These are phyloP conservation scores for Delonix regia DNA, from an alignment of 306 rosid genomes.

Conservation along the genomic window DNA sequence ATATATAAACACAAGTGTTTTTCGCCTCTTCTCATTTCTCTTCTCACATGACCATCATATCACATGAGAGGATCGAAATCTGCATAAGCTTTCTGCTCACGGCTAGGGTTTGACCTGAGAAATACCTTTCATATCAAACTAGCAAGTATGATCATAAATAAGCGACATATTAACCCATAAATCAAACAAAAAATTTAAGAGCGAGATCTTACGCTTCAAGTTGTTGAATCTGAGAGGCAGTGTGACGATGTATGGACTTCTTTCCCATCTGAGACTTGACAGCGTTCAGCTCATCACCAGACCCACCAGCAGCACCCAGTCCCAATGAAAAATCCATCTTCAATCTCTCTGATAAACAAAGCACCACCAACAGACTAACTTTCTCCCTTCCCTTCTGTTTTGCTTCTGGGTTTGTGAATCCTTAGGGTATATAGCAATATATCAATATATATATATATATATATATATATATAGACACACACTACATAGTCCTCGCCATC, in stretches of 20 bases:
- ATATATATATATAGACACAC: background rate
- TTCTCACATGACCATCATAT: background rate
- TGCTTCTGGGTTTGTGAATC: background rate
- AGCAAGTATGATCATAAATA: background rate
- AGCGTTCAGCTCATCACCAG: constrained; percentile 47
- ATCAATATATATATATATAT: background rate
- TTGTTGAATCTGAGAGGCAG: constrained; percentile 40
- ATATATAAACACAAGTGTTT: background rate
- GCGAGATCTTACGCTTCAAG: constrained; percentile 66
- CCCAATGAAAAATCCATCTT: constrained; percentile 44
- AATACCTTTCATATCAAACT: background rate
- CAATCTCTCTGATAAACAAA: background rate
- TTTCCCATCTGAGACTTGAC: constrained; percentile 33
- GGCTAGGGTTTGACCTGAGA: background rate
- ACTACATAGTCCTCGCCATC: background rate
- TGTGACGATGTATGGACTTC: constrained; percentile 55
- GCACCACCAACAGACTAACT: background rate
- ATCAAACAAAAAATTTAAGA: background rate
- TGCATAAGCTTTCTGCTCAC: background rate
- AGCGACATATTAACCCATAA: background rate
- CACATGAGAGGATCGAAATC: background rate
- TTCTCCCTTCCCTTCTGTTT: background rate
- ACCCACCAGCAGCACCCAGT: constrained; percentile 35
- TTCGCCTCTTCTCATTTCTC: background rate
- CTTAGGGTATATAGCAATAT: background rate